phyloP scores from a whole-genome alignment of 2,329 filamentous ascomycete species.

The Aspergillus tanneri region DNA sequence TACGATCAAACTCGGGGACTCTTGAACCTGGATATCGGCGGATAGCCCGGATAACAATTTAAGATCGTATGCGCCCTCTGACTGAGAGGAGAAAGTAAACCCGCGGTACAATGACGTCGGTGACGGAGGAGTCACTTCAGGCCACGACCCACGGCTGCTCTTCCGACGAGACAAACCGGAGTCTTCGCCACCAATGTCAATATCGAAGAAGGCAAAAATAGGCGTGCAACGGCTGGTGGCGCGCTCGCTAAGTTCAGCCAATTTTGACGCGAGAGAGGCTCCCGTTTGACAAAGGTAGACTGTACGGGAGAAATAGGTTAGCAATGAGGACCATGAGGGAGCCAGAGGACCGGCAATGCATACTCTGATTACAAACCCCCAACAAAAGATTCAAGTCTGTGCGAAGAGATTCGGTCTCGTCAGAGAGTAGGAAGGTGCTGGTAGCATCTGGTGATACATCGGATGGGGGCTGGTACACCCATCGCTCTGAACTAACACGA shows the following conservation, averaged over 20 bases:
- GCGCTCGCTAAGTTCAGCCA: conserved; percentile 52
- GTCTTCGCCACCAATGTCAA: conserved; percentile 44
- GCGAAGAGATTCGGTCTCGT: conserved; percentile 47
- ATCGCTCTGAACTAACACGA: conserved; percentile 45
- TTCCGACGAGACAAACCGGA: conserved; percentile 34
- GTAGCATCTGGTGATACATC: conserved; percentile 26
- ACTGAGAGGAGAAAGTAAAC: conserved; percentile 45
- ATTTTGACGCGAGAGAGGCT: conserved; percentile 52
- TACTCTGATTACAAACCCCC: conserved; percentile 55
- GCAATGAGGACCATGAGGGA: conserved; percentile 9
- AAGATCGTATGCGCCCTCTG: conserved; percentile 50
- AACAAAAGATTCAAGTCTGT: conserved; percentile 52
- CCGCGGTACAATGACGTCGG: conserved; percentile 35
- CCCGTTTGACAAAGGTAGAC: conserved; percentile 56
- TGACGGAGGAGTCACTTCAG: conserved; percentile 32
- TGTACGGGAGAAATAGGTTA: conserved; percentile 28
- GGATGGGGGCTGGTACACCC: conserved; percentile 39
- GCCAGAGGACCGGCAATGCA: conserved; percentile 20
- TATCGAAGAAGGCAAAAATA: conserved; percentile 57
- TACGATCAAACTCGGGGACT: conserved; percentile 49
- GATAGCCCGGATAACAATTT: conserved; percentile 50
- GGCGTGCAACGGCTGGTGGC: conserved; percentile 50
- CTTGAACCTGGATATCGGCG: conserved; percentile 52
- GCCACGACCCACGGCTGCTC: conserved; percentile 31
- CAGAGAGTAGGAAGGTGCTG: conserved; percentile 31